Conservation (phyloP, 192 early-diverging fungal species). For the Mycoemilia scoparia region DNA sequence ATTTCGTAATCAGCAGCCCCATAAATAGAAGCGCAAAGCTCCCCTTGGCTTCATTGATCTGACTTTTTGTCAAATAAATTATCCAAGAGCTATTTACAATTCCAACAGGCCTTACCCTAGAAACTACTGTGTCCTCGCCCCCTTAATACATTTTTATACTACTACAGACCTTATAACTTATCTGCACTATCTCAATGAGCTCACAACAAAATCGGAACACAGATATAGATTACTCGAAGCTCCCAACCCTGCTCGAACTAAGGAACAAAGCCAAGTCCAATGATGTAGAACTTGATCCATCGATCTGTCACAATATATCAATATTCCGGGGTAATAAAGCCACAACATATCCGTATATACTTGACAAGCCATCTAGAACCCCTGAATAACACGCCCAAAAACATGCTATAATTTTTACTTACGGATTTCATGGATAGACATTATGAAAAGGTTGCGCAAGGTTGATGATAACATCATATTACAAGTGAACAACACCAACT, state of each 20-base stretch:
- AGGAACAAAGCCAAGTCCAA: slow-evolving; percentile 5
- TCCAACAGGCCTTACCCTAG: too few relatives aligned
- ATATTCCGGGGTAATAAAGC: slow-evolving; percentile 36
- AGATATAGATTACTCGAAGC: too few relatives aligned
- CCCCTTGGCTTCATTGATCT: too few relatives aligned
- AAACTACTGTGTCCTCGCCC: too few relatives aligned
- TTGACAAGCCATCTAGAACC: neutral
- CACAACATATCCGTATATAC: neutral
- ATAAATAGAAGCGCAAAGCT: too few relatives aligned
- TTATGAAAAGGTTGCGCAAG: slow-evolving; percentile 47
- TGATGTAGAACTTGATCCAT: slow-evolving; percentile 13
- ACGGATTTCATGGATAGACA: slow-evolving; percentile 25
- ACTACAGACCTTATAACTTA: too few relatives aligned
- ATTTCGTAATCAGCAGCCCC: too few relatives aligned
- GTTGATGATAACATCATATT: slow-evolving; percentile 71
- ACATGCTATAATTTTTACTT: neutral
- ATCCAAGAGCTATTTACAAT: too few relatives aligned
- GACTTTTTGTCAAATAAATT: too few relatives aligned
- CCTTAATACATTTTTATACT: too few relatives aligned
- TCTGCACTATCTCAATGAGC: too few relatives aligned
- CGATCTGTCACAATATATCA: slow-evolving; percentile 45
- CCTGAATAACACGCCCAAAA: neutral
- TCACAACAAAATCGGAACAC: too few relatives aligned
- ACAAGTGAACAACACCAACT: slow-evolving; percentile 55
- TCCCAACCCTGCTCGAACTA: slow-evolving; percentile 15